Conservation (phyloP, 176 grass and related monocot species). For the Zizania latifolia region DNA sequence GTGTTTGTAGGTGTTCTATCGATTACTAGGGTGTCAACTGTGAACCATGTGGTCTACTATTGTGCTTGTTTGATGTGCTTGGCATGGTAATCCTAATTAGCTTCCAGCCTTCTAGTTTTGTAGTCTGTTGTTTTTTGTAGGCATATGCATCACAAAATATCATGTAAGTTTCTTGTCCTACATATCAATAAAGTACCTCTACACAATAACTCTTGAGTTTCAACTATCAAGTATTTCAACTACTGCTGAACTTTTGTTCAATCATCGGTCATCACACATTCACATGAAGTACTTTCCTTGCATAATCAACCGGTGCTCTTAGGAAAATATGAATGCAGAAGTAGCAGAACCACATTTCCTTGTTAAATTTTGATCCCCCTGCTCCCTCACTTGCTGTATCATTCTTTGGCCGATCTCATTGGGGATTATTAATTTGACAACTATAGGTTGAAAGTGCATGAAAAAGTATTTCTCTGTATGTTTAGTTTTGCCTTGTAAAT, state of each 20-base stretch:
- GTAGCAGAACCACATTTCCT: no score
- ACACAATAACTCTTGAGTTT: no score
- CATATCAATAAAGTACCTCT: constrained; percentile 37
- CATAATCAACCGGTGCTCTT: no score
- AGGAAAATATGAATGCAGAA: no score
- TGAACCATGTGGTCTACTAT: neutral
- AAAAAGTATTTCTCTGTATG: neutral
- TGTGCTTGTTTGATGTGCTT: constrained; percentile 24
- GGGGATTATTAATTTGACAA: no score
- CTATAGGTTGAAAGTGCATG: neutral
- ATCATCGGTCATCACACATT: neutral
- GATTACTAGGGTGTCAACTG: neutral
- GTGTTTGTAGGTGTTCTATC: constrained; percentile 14
- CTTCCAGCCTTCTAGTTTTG: constrained; percentile 1
- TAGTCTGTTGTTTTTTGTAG: constrained; percentile 20
- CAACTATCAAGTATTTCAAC: no score
- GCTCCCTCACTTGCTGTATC: no score
- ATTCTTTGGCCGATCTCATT: no score
- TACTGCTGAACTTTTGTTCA: neutral
- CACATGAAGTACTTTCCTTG: neutral
- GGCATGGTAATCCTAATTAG: constrained; percentile 15
- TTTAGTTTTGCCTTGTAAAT: neutral
- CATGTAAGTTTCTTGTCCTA: constrained; percentile 31
- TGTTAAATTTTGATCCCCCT: no score
- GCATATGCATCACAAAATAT: constrained; percentile 21